Conservation (phyloP, 345 rosid genomes). For the Camelina sativa region DNA sequence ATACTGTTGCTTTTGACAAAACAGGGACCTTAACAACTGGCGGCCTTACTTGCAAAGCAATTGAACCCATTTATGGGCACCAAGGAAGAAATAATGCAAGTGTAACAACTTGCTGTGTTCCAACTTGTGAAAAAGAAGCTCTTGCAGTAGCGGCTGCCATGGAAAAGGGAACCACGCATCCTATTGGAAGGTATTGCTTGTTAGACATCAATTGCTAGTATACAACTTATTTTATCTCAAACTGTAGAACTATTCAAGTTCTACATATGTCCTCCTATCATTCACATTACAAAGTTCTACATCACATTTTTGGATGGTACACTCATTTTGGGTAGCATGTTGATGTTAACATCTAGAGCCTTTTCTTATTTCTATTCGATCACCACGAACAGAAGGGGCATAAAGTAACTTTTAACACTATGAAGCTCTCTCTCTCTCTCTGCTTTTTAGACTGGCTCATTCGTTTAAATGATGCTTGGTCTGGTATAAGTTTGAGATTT, state of each 20-base stretch:
- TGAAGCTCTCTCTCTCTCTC: background rate
- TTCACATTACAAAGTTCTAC: background rate
- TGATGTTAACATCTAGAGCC: background rate
- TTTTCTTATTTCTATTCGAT: conserved; percentile 10
- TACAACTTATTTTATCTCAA: background rate
- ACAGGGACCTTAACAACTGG: conserved; percentile 98
- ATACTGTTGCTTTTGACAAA: conserved; percentile 95
- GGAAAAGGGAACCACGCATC: conserved; percentile 99
- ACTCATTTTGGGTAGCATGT: background rate
- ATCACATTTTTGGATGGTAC: background rate
- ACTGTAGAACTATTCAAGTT: conserved; percentile 3
- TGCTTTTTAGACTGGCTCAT: conserved; percentile 10
- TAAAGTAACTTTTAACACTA: conserved; percentile 8
- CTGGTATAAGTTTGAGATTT: background rate
- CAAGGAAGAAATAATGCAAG: conserved; percentile 39
- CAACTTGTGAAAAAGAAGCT: conserved; percentile 95
- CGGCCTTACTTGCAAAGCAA: conserved; percentile 90
- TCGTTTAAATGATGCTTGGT: conserved; percentile 6
- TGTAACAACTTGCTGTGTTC: conserved; percentile 67
- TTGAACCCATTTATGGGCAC: conserved; percentile 96
- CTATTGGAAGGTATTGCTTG: conserved; percentile 86
- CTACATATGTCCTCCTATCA: conserved; percentile 4
- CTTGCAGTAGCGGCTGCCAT: conserved; percentile 99
- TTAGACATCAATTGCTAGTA: background rate
- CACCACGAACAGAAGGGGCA: background rate